These are phyloP conservation scores for Ormosia semicastrata DNA, from an alignment of 306 rosid genomes.

Conservation along the genomic window DNA sequence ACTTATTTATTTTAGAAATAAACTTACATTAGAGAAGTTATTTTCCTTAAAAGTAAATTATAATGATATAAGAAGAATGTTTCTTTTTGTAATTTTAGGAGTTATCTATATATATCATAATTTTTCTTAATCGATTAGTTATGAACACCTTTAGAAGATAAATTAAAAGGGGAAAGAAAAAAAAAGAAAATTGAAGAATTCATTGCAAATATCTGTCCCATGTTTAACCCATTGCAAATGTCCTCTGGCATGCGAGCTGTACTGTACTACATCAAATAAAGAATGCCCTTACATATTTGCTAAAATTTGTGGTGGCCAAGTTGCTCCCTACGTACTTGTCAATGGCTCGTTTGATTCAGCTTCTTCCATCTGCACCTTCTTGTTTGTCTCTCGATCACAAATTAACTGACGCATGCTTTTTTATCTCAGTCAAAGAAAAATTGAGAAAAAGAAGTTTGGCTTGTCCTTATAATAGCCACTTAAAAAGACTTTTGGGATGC, in stretches of 20 bases:
- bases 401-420: constrained; percentile 18
- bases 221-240: neutral
- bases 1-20: too few species aligned
- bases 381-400: constrained; percentile 22
- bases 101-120: too few species aligned
- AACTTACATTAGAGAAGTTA: too few species aligned
- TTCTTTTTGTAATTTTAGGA: too few species aligned
- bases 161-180: neutral
- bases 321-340: constrained; percentile 24
- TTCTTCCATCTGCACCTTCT: constrained; percentile 14
- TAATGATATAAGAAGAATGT: too few species aligned
- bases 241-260: neutral
- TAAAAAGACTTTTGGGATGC: constrained; percentile 12
- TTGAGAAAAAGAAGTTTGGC: neutral
- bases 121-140: neutral
- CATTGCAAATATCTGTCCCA: neutral
- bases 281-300: neutral
- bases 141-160: neutral
- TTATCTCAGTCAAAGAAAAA: neutral
- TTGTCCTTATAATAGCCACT: constrained; percentile 6
- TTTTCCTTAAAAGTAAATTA: too few species aligned
- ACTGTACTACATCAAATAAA: neutral
- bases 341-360: neutral
- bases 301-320: constrained; percentile 28
- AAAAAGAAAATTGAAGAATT: neutral